Evolutionary conservation across 2,329 filamentous ascomycete genomes (phyloP).

Genomic region (Verticillium zaregamsianum): DNA sequence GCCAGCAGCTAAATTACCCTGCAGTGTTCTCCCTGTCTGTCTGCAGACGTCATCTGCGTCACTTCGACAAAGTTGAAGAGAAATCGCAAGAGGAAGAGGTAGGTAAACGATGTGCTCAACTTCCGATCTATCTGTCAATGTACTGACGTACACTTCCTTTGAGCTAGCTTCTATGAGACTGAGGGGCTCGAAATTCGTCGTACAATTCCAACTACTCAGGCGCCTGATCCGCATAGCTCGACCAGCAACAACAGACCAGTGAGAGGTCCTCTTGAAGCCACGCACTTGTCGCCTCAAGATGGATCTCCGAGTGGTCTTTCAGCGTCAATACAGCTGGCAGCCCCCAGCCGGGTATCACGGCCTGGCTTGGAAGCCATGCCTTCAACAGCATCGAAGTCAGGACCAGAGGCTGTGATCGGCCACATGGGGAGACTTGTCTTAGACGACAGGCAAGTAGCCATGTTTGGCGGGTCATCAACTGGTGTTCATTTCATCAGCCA

Average conservation of each 20-base stretch:
- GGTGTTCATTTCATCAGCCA: conserved; percentile 22
- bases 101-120: not conserved
- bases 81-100: conserved; percentile 11
- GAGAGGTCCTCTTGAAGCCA: too few species aligned
- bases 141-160: too few species aligned
- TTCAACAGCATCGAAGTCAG: not conserved
- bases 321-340: too few species aligned
- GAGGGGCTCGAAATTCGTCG: too few species aligned
- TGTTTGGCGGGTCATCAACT: conserved; percentile 20
- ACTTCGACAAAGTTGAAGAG: conserved; percentile 8
- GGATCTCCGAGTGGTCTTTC: too few species aligned
- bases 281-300: too few species aligned
- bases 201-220: too few species aligned
- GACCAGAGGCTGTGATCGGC: conserved; percentile 14
- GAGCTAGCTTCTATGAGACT: too few species aligned
- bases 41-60: conserved; percentile 4
- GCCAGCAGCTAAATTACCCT: too few species aligned
- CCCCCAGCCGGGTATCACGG: not conserved
- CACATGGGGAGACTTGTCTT: conserved; percentile 20
- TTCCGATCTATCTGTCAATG: too few species aligned
- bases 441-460: conserved; percentile 15
- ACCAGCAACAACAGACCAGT: too few species aligned
- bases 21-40: conserved; percentile 3
- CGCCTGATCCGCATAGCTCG: too few species aligned
- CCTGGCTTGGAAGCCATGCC: not conserved